Conservation (phyloP, 768 basidiomycete genomes). For the Lentinula aciculospora region DNA sequence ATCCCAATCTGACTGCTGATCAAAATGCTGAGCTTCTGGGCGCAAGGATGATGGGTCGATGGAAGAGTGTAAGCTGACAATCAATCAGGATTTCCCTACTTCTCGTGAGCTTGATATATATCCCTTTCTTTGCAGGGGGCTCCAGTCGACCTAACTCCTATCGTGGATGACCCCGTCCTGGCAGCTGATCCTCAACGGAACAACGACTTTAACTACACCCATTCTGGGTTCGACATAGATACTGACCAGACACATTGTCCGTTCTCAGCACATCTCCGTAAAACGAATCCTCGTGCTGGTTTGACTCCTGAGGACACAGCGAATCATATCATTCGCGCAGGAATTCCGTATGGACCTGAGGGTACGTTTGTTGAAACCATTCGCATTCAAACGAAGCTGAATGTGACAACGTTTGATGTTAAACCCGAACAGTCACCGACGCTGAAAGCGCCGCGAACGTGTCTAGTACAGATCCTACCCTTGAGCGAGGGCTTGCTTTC, state of each 20-base stretch:
- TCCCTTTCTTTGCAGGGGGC: conserved; percentile 19
- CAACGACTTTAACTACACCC: conserved; percentile 27
- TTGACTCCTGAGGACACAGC: conserved; percentile 9
- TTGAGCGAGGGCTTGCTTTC: conserved; percentile 9
- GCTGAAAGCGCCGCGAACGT: conserved; percentile 1
- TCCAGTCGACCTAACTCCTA: conserved; percentile 23
- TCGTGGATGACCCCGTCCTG: conserved; percentile 19
- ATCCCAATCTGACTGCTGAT: conserved; percentile 11
- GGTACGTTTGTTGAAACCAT: no score
- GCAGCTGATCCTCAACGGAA: conserved; percentile 16
- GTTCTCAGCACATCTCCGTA: conserved; percentile 25
- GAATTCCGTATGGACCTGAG: conserved; percentile 11
- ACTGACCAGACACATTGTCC: conserved; percentile 23
- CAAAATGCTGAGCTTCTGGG: conserved; percentile 23
- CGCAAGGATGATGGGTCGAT: conserved; percentile 28
- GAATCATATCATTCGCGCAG: conserved; percentile 8
- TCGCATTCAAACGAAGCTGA: no score
- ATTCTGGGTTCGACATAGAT: conserved; percentile 12
- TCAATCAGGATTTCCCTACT: background rate
- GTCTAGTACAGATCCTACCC: background rate
- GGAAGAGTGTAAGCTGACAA: conserved; percentile 21
- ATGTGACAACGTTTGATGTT: no score
- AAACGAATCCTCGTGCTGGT: conserved; percentile 22
- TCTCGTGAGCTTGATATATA: background rate
- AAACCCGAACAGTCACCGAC: conserved; percentile 8